These are phyloP conservation scores for Onygenales sp. DNA, from an alignment of 2,329 filamentous ascomycete genomes.

Conservation along the genomic window DNA sequence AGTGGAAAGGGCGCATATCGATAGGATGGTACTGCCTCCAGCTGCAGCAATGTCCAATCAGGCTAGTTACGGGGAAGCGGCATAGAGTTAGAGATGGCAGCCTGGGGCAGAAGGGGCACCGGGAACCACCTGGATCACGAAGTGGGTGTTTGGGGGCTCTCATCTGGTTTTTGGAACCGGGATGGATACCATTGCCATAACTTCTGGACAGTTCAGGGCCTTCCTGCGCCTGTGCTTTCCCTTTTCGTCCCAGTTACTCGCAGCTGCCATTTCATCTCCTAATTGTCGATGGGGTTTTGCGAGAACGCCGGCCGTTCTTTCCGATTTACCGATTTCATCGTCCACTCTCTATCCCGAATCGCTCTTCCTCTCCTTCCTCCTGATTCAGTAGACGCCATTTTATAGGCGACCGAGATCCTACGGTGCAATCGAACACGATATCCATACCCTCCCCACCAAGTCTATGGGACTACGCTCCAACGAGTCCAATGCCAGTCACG, in stretches of 20 bases:
- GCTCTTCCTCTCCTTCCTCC: background rate
- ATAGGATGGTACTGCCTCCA: conserved; percentile 1
- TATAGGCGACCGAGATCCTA: background rate
- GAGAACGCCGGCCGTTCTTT: too few species aligned
- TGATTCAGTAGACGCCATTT: background rate
- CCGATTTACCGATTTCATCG: too few species aligned
- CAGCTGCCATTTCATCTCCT: too few species aligned
- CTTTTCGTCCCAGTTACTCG: too few species aligned
- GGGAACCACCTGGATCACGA: background rate
- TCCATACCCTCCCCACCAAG: background rate
- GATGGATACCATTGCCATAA: too few species aligned
- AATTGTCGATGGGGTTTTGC: too few species aligned
- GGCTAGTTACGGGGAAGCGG: background rate
- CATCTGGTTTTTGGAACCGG: too few species aligned
- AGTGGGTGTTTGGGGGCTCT: background rate
- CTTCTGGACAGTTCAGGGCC: too few species aligned
- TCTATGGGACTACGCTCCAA: too few species aligned
- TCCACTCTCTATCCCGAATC: background rate
- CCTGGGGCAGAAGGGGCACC: background rate
- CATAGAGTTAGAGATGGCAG: background rate
- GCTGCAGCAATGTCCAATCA: background rate
- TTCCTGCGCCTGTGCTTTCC: too few species aligned
- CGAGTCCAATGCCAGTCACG: too few species aligned
- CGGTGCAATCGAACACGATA: background rate
- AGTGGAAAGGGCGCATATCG: conserved; percentile 16